Percentiles rank a stretch among this genome's conserved stretches.
phyloP scores from a whole-genome alignment of 805 yeast species.

The Pichia paraexigua region DNA sequence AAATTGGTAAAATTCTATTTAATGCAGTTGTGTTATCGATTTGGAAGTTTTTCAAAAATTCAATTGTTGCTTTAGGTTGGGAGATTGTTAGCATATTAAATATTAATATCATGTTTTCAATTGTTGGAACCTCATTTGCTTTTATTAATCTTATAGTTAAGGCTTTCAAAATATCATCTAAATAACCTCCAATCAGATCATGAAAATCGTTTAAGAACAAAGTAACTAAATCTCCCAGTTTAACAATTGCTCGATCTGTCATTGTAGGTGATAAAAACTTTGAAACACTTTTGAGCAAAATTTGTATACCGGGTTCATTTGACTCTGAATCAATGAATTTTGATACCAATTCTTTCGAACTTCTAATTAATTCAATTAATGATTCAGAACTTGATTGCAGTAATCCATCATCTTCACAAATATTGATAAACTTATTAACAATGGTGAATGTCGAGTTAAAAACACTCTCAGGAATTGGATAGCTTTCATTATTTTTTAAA shows the following conservation, averaged over 20 bases:
- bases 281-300: constrained; percentile 56
- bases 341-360: constrained; percentile 30
- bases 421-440: constrained; percentile 32
- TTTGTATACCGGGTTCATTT: constrained; percentile 41
- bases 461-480: constrained; percentile 23
- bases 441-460: constrained; percentile 38
- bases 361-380: constrained; percentile 49
- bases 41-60: constrained; percentile 43
- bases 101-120: constrained; percentile 69
- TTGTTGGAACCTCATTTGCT: constrained; percentile 63
- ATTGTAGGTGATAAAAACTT: constrained; percentile 63
- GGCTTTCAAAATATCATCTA: constrained; percentile 59
- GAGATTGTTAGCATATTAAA: constrained; percentile 61
- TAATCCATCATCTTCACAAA: constrained; percentile 65
- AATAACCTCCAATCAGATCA: constrained; percentile 32
- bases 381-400: constrained; percentile 73
- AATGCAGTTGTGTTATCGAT: constrained; percentile 36
- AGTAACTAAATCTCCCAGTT: constrained; percentile 49
- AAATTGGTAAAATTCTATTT: constrained; percentile 55
- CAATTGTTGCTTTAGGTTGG: constrained; percentile 56
- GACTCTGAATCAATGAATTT: constrained; percentile 27
- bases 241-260: constrained; percentile 75
- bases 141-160: constrained; percentile 57
- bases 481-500: constrained; percentile 31
- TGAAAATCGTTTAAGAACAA: constrained; percentile 28